Conservation (phyloP, 768 basidiomycete species). For the Boletellus ananas region DNA sequence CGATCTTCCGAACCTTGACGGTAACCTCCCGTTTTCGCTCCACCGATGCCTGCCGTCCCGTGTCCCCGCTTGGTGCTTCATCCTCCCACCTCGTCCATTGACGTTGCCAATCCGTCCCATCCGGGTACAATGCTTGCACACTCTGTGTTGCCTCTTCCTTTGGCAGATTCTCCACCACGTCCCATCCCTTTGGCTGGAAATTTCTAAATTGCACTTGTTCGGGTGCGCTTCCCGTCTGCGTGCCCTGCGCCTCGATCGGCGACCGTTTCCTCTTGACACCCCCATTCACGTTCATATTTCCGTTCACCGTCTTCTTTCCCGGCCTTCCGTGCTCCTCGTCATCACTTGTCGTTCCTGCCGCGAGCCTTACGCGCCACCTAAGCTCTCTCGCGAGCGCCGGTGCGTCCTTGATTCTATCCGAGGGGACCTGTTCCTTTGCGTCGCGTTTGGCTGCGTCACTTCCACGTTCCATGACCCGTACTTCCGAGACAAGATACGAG, state of each 20-base stretch:
- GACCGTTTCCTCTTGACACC: slow-evolving; percentile 40
- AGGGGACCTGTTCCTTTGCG: slow-evolving; percentile 75
- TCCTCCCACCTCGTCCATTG: slow-evolving; percentile 39
- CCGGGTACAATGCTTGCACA: slow-evolving; percentile 39
- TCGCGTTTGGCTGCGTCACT: slow-evolving; percentile 70
- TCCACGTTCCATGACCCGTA: slow-evolving; percentile 65
- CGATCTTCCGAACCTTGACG: slow-evolving; percentile 55
- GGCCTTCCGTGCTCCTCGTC: slow-evolving; percentile 48
- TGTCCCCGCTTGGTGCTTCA: slow-evolving; percentile 27
- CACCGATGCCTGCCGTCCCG: slow-evolving; percentile 36
- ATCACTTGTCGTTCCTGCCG: slow-evolving; percentile 60
- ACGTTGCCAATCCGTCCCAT: slow-evolving; percentile 42
- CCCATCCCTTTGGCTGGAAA: slow-evolving; percentile 70
- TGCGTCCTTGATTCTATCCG: slow-evolving; percentile 78
- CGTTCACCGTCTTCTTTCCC: slow-evolving; percentile 26
- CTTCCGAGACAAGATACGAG: slow-evolving; percentile 77
- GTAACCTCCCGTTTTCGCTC: slow-evolving; percentile 46
- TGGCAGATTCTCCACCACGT: slow-evolving; percentile 42
- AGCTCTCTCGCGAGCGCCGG: slow-evolving; percentile 79
- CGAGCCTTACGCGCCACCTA: slow-evolving; percentile 72
- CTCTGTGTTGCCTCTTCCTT: slow-evolving; percentile 39
- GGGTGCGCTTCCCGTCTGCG: slow-evolving; percentile 5
- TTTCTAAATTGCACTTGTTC: slow-evolving; percentile 47
- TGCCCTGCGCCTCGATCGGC: slow-evolving; percentile 13
- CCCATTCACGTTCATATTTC: slow-evolving; percentile 22